Conservation (phyloP, 106 monocot genomes). For the Alisma plantagoaquatica region DNA sequence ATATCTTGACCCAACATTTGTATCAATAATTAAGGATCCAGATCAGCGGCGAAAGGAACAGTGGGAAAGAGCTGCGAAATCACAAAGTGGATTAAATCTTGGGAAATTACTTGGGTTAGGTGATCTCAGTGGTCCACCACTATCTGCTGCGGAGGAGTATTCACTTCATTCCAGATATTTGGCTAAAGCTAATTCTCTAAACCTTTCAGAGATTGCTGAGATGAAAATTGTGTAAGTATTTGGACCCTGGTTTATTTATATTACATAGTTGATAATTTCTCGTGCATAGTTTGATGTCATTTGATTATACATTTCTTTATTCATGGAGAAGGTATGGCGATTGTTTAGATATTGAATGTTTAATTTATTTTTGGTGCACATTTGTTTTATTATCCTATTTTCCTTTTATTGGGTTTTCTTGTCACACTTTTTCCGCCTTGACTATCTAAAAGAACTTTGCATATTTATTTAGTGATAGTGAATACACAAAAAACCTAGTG, state of each 20-base stretch:
- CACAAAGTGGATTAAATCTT: constrained; percentile 67
- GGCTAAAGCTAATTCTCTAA: constrained; percentile 93
- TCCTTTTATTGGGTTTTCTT: no score
- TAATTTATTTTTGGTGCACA: no score
- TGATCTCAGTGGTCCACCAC: constrained; percentile 86
- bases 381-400: no score
- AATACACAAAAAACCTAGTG: no score
- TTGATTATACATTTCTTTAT: background rate
- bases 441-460: no score
- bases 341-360: no score
- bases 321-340: background rate
- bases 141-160: constrained; percentile 90
- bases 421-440: no score
- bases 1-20: constrained; percentile 89
- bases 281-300: no score
- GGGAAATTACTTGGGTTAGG: constrained; percentile 88
- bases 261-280: no score
- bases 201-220: constrained; percentile 95
- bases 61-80: constrained; percentile 71
- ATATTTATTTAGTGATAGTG: no score
- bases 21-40: constrained; percentile 93
- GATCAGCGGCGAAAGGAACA: constrained; percentile 79
- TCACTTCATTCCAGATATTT: constrained; percentile 98
- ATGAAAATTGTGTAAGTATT: constrained; percentile 95
- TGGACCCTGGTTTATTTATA: background rate